phyloP scores from a whole-genome alignment of 2,329 filamentous ascomycete genomes.

The Ophiostoma fasciatum region DNA sequence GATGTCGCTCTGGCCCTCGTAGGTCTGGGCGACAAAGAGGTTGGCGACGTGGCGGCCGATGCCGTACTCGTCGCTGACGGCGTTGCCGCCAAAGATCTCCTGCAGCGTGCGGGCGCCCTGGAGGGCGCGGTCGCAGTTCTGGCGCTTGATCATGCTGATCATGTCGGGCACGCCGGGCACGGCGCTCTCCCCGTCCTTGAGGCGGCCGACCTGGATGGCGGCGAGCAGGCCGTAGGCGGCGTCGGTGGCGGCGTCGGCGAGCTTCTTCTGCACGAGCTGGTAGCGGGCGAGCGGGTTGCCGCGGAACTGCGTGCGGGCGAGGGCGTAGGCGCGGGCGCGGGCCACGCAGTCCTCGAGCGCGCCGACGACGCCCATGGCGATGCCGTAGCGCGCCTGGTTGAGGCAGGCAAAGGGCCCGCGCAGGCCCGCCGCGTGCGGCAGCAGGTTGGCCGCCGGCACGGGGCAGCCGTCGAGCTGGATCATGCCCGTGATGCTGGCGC shows the following conservation, averaged over 20 bases:
- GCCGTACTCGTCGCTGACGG: constrained; percentile 92
- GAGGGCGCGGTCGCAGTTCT: constrained; percentile 89
- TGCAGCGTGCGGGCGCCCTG: constrained; percentile 67
- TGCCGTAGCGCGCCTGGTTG: constrained; percentile 86
- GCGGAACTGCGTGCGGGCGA: constrained; percentile 94
- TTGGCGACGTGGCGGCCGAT: constrained; percentile 94
- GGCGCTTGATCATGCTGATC: constrained; percentile 92
- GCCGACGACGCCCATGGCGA: constrained; percentile 85
- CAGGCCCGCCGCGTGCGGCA: constrained; percentile 76
- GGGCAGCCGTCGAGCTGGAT: constrained; percentile 88
- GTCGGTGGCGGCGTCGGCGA: constrained; percentile 84
- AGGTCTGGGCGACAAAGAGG: constrained; percentile 92
- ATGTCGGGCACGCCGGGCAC: constrained; percentile 70
- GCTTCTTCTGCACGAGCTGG: constrained; percentile 94
- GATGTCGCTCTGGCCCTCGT: constrained; percentile 96
- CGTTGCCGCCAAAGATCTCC: constrained; percentile 94
- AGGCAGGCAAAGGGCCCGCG: constrained; percentile 84
- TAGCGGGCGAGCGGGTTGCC: constrained; percentile 89
- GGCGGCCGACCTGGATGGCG: constrained; percentile 73
- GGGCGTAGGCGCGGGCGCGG: constrained; percentile 68
- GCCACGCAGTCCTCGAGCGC: constrained; percentile 83
- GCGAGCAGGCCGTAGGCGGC: constrained; percentile 84
- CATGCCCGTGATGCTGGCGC: constrained; percentile 93
- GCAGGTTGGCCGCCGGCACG: constrained; percentile 84
- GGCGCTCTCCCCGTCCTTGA: constrained; percentile 87